These are phyloP conservation scores for Umbilicaria muhlenbergii DNA, from an alignment of 495 filamentous ascomycete genomes.

Conservation along the genomic window DNA sequence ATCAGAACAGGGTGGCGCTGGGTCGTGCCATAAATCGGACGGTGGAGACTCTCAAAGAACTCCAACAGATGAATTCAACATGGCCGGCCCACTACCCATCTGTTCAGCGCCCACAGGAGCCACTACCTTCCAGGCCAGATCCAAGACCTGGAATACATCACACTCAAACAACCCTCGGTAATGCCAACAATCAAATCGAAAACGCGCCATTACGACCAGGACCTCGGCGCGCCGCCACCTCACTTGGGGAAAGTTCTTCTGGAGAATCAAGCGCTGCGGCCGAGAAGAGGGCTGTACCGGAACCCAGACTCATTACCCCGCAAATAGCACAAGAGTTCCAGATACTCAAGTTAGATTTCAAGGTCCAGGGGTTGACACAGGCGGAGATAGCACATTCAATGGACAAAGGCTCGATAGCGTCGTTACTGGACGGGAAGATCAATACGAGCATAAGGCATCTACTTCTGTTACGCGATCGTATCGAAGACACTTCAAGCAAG, in stretches of 20 bases:
- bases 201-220: constrained; percentile 31
- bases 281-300: constrained; percentile 36
- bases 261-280: constrained; percentile 60
- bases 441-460: constrained; percentile 84
- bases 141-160: constrained; percentile 36
- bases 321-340: constrained; percentile 95
- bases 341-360: constrained; percentile 84
- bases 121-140: constrained; percentile 24
- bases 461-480: constrained; percentile 69
- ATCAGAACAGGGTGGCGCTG: constrained; percentile 75
- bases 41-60: constrained; percentile 60
- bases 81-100: constrained; percentile 96
- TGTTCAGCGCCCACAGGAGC: constrained; percentile 44
- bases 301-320: constrained; percentile 71
- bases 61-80: constrained; percentile 75
- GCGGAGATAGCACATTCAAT: constrained; percentile 91
- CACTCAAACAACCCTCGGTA: constrained; percentile 28
- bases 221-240: constrained; percentile 58
- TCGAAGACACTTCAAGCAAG: constrained; percentile 95
- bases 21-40: constrained; percentile 71
- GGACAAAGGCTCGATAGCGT: constrained; percentile 79
- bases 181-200: constrained; percentile 17
- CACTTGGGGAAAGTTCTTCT: constrained; percentile 38
- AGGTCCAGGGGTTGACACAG: constrained; percentile 72
- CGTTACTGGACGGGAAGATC: constrained; percentile 85